Evolutionary conservation across 2,329 filamentous ascomycete genomes (phyloP), one percentile per base, ranked within the genome.

Genomic region (Fusarium sp.): DNA sequence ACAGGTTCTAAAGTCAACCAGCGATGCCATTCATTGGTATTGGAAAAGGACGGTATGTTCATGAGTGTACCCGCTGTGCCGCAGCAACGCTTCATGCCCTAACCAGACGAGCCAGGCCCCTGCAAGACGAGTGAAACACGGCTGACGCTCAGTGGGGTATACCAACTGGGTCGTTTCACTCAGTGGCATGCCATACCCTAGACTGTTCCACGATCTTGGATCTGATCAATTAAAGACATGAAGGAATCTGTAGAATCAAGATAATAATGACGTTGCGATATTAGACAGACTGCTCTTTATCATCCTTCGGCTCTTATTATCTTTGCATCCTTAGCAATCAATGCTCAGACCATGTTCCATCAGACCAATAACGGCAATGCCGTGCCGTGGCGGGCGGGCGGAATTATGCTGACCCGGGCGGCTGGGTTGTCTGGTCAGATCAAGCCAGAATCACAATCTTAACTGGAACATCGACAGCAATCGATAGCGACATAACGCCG

Each of bases 161-260:
- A 26, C 30, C 30, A 36, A 53, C 48, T 53, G 6, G 48, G 48
- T 17, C n/a, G 6, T 15, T 51, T 53, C 48, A 15, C 8, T 3
- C 18, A 28, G 14, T 10, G 35, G 14, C 24, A 28, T 10, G 20
- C 20, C 2, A 39, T 28, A 41, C 14, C 11, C 24, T 28, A 18
- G 7, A 15, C 28, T 12, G 10, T 39, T 54, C 14, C 24, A 13
- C 5, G 24, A 7, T 10, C 35, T 7, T 15, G 51, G 8, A 12
- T 2, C 24, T 18, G 6, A n/a, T 10, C 1, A 26, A 13, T 20
- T 13, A 13, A 28, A 17, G 2, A 15, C 5, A 22, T 15, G 2
- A 11, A 26, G 32, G 17, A 26, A 22, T 17, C 2, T 32, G 13
- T 32, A 32, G 5, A 2, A 7, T 0, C 6, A 8, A 8, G 2